Conservation (phyloP, 1,284 basidiomycete species). For the Cutaneotrichosporon sp. region DNA sequence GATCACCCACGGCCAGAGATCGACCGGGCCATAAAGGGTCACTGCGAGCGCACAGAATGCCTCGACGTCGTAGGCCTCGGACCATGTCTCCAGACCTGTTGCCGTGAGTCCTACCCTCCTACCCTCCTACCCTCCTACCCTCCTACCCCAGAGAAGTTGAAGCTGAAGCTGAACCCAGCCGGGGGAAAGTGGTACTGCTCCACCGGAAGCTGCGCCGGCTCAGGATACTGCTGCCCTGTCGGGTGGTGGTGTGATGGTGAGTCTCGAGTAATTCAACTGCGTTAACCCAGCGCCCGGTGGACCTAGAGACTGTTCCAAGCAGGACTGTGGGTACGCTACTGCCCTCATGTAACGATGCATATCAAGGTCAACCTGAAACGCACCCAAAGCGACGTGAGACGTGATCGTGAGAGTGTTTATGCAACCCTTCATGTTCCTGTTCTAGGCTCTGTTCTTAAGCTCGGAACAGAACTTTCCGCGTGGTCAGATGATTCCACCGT, state of each 20-base stretch:
- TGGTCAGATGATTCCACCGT: not conserved
- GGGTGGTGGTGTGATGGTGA: slow-evolving; percentile 7
- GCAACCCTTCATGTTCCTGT: not conserved
- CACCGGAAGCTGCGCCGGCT: not conserved
- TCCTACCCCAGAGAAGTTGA: no score
- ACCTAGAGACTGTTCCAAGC: not conserved
- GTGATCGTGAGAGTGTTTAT: no score
- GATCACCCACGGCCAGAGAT: no score
- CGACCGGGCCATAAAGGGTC: not conserved
- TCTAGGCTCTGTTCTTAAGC: not conserved
- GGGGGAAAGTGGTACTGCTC: not conserved
- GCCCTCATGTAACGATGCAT: no score
- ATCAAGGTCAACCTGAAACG: not conserved
- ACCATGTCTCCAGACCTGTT: not conserved
- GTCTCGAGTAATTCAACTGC: not conserved
- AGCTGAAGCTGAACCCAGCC: not conserved
- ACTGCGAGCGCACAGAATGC: not conserved
- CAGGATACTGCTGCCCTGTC: not conserved
- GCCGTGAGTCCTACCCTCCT: not conserved
- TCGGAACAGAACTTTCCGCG: not conserved
- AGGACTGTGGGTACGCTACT: not conserved
- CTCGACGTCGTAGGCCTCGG: not conserved
- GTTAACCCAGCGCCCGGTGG: not conserved
- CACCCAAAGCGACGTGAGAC: not conserved
- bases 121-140: no score